Base-by-base conservation (phyloP, 2,329 filamentous ascomycete genomes). In the Annulohypoxylon truncatum region DNA sequence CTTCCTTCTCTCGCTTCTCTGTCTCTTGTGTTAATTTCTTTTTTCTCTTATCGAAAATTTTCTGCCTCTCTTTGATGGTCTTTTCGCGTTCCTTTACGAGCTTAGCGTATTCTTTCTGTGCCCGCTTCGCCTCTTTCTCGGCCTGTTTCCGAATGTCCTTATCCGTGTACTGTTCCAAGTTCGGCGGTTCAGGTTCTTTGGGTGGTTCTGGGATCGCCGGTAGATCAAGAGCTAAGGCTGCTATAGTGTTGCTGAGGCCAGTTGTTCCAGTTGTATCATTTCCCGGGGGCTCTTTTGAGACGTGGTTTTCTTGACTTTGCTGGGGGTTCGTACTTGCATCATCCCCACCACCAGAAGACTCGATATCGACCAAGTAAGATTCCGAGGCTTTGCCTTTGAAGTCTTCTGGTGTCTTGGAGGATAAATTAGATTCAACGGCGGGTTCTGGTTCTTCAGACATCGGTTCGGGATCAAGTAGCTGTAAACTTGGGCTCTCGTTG, bases 51-150 rank as follows among this genome's bases (percentile, higher is more conserved):
- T 87, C 83, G 15, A 86, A 75, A 1, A 89, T 78, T 74, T 90
- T 91, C 33, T 86, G 81, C 5, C 88, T 85, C 61, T 91, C 88
- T 50, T 85, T 85, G 51, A 93, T 81, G 8, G 86, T 84, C 71
- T 86, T 90, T 38, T 89, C 85, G 33, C 88, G 88, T 64, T 89
- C 85, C 77, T 92, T 92, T 65, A 92, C 77, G 9, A 88, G 86
- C 72, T 87, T 84, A 26, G 90, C 85, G 74, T 93, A 91, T 7
- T 83, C 82, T 74, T 92, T 92, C 29, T 88, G 81, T 0, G 83
- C 82, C 10, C 85, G 84, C 54, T 87, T 86, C 59, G 88, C 83
- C 72, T 93, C 90, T 61, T 90, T 91, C 72, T 92, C 89, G 1
- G 89, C 90, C 40, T 88, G 83, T 72, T 91, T 92, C 7, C 88